phyloP scores from a whole-genome alignment of 192 early-diverging fungal genomes.

The Mortierella antarctica region DNA sequence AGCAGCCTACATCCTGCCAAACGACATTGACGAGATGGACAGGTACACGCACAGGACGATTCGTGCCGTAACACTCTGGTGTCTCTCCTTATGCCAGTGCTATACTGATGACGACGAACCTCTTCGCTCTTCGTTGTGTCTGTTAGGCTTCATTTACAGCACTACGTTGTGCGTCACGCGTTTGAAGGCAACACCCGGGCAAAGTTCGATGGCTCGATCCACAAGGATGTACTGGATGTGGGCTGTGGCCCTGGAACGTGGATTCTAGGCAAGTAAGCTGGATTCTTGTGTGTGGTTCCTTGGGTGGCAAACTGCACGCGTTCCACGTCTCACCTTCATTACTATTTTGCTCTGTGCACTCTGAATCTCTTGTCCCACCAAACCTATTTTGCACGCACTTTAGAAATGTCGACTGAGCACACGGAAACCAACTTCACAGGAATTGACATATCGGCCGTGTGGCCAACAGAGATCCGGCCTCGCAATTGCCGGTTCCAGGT shows the following conservation, averaged over 20 bases:
- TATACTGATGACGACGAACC: neutral
- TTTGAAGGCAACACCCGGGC: conserved; percentile 47
- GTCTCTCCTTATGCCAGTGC: neutral
- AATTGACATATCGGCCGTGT: conserved; percentile 59
- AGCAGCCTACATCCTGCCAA: conserved; percentile 57
- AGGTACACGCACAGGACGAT: conserved; percentile 10
- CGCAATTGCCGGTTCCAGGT: conserved; percentile 50
- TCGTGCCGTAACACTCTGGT: neutral
- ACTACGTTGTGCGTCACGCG: conserved; percentile 46
- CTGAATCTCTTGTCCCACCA: neutral
- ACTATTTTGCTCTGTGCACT: neutral
- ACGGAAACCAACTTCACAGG: conserved; percentile 60
- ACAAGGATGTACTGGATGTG: conserved; percentile 51
- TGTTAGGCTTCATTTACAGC: conserved; percentile 45
- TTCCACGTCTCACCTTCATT: neutral
- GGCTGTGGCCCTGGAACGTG: conserved; percentile 51
- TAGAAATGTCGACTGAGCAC: conserved; percentile 62
- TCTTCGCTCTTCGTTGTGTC: neutral
- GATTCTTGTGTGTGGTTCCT: neutral
- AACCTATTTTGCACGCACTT: neutral
- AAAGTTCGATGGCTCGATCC: conserved; percentile 48
- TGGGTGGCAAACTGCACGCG: neutral
- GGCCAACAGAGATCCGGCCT: conserved; percentile 50
- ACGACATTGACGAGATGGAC: conserved; percentile 61
- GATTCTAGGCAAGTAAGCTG: conserved; percentile 32